Percentiles rank a stretch among this genome's conserved stretches.
These are phyloP conservation scores for Colletotrichum zoysiae DNA, from an alignment of 2,329 filamentous ascomycete genomes.

Conservation along the genomic window DNA sequence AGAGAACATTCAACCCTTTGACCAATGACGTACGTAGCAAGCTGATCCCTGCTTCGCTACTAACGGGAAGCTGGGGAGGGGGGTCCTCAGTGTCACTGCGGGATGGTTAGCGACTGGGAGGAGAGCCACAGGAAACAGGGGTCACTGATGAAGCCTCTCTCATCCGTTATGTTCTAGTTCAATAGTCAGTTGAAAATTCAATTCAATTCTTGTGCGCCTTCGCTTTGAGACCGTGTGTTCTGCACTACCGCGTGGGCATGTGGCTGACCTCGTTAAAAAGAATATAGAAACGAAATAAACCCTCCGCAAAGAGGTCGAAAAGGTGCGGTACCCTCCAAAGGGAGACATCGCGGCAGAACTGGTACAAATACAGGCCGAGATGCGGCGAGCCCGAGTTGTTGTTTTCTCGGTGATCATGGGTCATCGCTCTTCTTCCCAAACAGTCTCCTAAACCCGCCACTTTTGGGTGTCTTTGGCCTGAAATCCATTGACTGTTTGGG, in stretches of 20 bases:
- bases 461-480: conserved; percentile 52
- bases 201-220: conserved; percentile 25
- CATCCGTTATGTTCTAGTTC: not conserved
- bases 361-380: conserved; percentile 11
- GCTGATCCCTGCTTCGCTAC: conserved; percentile 36
- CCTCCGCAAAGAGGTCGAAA: not conserved
- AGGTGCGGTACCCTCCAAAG: not conserved
- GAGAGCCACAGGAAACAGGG: conserved; percentile 12
- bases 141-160: conserved; percentile 1
- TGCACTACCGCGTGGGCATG: not conserved
- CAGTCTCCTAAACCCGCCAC: conserved; percentile 54
- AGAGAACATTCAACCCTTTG: not conserved
- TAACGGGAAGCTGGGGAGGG: conserved; percentile 31
- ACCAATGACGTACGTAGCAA: conserved; percentile 42
- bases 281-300: too few relatives aligned
- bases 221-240: conserved; percentile 20
- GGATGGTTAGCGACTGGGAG: conserved; percentile 24
- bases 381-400: not conserved
- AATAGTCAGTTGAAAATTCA: conserved; percentile 4
- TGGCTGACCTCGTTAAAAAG: not conserved
- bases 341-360: not conserved
- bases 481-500: conserved; percentile 43
- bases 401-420: conserved; percentile 12
- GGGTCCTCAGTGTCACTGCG: conserved; percentile 18
- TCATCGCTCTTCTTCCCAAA: conserved; percentile 51